Percentiles rank a stretch among this genome's conserved stretches.
These are phyloP conservation scores for Cercophora sp. DNA, from an alignment of 495 filamentous ascomycete species.

Conservation along the genomic window DNA sequence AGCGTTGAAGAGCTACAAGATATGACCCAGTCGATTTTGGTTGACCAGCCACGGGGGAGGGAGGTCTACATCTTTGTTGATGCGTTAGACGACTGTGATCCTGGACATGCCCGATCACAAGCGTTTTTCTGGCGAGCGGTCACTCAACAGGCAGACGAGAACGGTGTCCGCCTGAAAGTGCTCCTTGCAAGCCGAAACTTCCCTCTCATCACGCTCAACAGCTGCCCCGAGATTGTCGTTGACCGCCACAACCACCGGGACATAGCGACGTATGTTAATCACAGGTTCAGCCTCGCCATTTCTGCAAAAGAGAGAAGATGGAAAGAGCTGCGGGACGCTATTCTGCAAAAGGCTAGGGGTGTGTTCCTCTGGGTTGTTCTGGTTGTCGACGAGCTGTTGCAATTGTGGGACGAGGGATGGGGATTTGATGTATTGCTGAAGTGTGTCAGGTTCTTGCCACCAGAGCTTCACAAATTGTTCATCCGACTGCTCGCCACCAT, in stretches of 20 bases:
- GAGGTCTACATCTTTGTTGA: constrained; percentile 39
- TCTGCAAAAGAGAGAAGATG: neutral
- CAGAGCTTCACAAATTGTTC: neutral
- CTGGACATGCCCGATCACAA: neutral
- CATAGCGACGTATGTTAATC: neutral
- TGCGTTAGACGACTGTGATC: constrained; percentile 42
- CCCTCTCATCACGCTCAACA: neutral
- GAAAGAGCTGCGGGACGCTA: neutral
- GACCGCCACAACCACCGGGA: neutral
- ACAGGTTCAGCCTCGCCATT: neutral
- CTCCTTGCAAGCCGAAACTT: neutral
- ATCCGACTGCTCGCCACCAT: neutral
- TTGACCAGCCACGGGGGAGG: too few relatives aligned
- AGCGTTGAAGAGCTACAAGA: neutral
- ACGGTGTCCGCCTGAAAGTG: neutral
- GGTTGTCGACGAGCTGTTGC: neutral
- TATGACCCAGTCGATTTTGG: neutral
- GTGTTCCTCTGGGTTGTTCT: constrained; percentile 1
- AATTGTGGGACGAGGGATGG: neutral
- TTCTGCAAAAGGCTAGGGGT: neutral
- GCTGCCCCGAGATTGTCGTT: neutral
- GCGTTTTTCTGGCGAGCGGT: neutral
- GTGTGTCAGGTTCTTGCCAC: neutral
- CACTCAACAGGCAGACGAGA: neutral
- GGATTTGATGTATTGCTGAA: neutral